phyloP scores from a whole-genome alignment of 2,329 filamentous ascomycete genomes.

The Stenocarpella maydis region DNA sequence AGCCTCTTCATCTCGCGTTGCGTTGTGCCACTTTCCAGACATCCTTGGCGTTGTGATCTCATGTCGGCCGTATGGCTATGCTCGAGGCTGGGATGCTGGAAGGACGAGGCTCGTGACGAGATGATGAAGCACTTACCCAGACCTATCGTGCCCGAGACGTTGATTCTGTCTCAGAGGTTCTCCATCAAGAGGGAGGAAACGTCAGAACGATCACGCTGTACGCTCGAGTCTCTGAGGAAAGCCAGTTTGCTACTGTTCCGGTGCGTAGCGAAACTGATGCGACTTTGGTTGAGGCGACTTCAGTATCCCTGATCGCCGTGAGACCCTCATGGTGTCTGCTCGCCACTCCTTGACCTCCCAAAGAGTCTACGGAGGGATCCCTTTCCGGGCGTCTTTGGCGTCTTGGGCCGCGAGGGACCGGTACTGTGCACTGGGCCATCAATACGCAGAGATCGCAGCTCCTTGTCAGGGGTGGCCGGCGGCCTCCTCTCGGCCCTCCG shows the following conservation, averaged over 20 bases:
- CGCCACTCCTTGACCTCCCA: constrained; percentile 41
- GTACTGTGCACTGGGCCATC: background rate
- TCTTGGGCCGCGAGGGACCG: constrained; percentile 44
- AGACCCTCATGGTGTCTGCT: constrained; percentile 3
- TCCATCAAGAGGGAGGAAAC: background rate
- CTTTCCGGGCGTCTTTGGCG: constrained; percentile 47
- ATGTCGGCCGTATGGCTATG: background rate
- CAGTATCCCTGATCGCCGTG: background rate
- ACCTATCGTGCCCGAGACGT: too few relatives aligned
- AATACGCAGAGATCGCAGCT: constrained; percentile 1
- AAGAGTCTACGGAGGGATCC: constrained; percentile 36
- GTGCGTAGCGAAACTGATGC: background rate
- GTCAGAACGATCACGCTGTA: too few relatives aligned
- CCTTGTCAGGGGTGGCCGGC: constrained; percentile 1
- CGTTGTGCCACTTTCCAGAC: background rate
- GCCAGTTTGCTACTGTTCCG: background rate
- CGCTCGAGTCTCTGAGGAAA: background rate
- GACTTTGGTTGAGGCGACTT: background rate
- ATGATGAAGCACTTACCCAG: background rate
- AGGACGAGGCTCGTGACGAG: too few relatives aligned
- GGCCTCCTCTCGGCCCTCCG: constrained; percentile 26
- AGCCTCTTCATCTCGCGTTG: background rate
- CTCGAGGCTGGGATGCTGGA: too few relatives aligned
- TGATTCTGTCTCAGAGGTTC: background rate
- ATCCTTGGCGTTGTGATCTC: background rate